Evolutionary conservation across 2,329 filamentous ascomycete species (phyloP), one percentile per base, ranked within the genome.

Genomic region (Cladophialophora chaetospira): DNA sequence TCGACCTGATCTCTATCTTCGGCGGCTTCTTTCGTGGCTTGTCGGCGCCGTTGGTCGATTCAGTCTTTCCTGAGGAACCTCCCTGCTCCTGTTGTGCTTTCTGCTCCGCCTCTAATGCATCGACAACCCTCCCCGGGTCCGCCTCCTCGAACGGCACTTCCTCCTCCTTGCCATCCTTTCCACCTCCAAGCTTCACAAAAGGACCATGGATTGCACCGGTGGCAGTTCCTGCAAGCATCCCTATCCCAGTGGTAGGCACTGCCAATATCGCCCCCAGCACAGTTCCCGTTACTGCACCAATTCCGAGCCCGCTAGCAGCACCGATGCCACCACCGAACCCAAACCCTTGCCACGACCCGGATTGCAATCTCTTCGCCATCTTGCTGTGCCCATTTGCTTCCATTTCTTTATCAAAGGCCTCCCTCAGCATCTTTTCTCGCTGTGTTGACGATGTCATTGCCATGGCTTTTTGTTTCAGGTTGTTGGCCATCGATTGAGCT

Each of bases 361-460:
- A 55, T 49, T 63, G 57, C 57, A 63, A 17, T n/a, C 57, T 42
- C 35, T 52, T 58, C 13, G 60, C 60, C 53, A 57, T 60, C 35
- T 63, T 63, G 47, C 53, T 63, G 31, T 60, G 57, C 28, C 60
- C 60, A 15, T 63, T 25, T 15, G 60, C 60, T 47, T 63, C 57
- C 21, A 60, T 50, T 38, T 63, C 60, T 23, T 63, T 60, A 46
- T 63, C 51, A 33, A 57, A 63, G n/a, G 60, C 60, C 21, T 63
- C 57, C 26, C 42, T 49, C 11, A 63, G 35, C 47, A 63, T 45
- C 29, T 53, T 47, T 28, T 63, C 60, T 1, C 60, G 57, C 35
- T 63, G 28, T 11, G 38, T 55, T n/a, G 54, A 48, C 21, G 60
- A 47, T 5, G 57, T 53, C 38, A 62, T 53, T 11, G 57, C 57